These are phyloP conservation scores for Xylaria palmicola DNA, from an alignment of 495 filamentous ascomycete species.

Conservation along the genomic window DNA sequence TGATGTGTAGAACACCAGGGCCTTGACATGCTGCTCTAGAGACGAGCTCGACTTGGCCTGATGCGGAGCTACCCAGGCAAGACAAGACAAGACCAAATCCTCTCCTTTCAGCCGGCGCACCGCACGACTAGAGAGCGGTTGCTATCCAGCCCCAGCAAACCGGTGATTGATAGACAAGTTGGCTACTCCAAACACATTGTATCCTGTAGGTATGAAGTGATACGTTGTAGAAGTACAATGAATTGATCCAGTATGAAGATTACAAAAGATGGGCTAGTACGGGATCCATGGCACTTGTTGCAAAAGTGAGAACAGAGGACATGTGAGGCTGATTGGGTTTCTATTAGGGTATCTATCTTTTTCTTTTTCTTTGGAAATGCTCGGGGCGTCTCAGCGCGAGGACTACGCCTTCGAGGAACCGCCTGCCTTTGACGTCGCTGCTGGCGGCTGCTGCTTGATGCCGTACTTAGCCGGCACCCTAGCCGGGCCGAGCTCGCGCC, in stretches of 20 bases:
- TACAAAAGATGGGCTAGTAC: neutral
- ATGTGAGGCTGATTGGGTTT: neutral
- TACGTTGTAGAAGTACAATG: slow-evolving; percentile 30
- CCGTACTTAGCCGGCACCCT: slow-evolving; percentile 38
- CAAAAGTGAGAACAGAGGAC: neutral
- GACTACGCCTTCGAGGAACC: slow-evolving; percentile 19
- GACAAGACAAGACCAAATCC: neutral
- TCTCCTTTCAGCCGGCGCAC: neutral
- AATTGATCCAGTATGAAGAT: slow-evolving; percentile 27
- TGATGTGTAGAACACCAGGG: slow-evolving; percentile 10
- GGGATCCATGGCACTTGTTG: neutral
- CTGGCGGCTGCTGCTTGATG: slow-evolving; percentile 5
- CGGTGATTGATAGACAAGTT: slow-evolving; percentile 6
- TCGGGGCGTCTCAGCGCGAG: slow-evolving; percentile 16
- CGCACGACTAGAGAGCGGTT: neutral
- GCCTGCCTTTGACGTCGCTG: slow-evolving; percentile 5
- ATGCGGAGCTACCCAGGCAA: no score
- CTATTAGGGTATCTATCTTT: slow-evolving; percentile 14
- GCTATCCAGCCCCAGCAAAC: neutral
- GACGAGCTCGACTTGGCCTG: neutral
- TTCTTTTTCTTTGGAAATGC: slow-evolving; percentile 7
- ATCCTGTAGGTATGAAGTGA: slow-evolving; percentile 19
- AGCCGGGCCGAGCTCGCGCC: slow-evolving; percentile 76
- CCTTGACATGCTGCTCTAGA: neutral
- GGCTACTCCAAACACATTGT: slow-evolving; percentile 9